Evolutionary conservation across 2,329 filamentous ascomycete genomes (phyloP).

Genomic region (Penicillium frequentans): DNA sequence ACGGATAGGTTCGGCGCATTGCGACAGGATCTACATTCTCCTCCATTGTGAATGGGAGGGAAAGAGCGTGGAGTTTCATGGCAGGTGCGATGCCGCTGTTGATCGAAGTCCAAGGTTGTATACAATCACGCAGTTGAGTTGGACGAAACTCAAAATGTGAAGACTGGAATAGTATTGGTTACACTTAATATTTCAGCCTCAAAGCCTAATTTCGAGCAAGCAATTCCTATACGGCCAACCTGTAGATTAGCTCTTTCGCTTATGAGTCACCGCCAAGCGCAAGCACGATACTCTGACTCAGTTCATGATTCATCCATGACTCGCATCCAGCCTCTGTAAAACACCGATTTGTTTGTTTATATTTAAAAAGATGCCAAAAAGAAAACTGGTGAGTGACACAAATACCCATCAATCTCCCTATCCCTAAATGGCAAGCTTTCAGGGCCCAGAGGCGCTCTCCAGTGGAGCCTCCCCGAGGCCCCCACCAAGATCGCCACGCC

Average conservation of each 20-base stretch:
- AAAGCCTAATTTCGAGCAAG: neutral
- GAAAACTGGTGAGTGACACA: neutral
- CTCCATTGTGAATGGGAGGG: neutral
- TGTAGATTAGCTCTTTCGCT: neutral
- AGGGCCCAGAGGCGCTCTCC: neutral
- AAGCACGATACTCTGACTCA: neutral
- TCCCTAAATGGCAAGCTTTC: neutral
- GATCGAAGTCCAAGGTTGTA: neutral
- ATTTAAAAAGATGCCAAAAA: neutral
- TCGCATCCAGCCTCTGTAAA: neutral
- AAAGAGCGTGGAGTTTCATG: neutral
- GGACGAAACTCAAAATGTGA: neutral
- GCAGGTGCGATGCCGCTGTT: neutral
- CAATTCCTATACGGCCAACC: too few relatives aligned
- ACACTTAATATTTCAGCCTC: neutral
- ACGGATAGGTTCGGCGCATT: neutral
- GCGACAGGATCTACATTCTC: neutral
- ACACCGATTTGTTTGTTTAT: too few relatives aligned
- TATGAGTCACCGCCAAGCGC: slow-evolving; percentile 1
- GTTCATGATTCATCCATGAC: neutral
- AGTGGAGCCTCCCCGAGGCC: slow-evolving; percentile 1
- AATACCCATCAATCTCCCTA: neutral
- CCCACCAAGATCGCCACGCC: slow-evolving; percentile 4
- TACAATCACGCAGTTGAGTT: neutral
- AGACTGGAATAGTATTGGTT: neutral